phyloP scores from a whole-genome alignment of 208 protist genomes.

The Trypanosomatidae sp. region DNA sequence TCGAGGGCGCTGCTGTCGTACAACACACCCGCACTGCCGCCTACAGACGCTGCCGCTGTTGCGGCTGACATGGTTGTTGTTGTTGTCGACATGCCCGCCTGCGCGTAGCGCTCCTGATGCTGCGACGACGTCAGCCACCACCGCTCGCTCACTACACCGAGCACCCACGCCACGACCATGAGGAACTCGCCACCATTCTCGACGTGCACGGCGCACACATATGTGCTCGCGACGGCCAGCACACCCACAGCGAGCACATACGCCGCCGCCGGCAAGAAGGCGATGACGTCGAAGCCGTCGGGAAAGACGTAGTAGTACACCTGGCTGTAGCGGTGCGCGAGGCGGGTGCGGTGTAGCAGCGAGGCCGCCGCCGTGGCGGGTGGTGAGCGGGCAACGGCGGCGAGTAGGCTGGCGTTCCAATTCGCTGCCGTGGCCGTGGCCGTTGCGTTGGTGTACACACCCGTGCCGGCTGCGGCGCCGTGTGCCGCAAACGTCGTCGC shows the following conservation, averaged over 20 bases:
- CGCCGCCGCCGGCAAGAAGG: conserved; percentile 27
- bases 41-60: conserved; percentile 2
- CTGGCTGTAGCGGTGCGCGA: no score
- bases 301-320: conserved; percentile 46
- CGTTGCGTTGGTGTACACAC: no score
- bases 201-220: conserved; percentile 22
- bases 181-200: conserved; percentile 49
- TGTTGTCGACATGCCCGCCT: neutral
- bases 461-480: no score
- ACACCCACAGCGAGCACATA: conserved; percentile 26
- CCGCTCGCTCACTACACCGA: conserved; percentile 45
- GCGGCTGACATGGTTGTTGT: neutral
- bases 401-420: no score
- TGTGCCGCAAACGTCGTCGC: no score
- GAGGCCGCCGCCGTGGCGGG: no score
- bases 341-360: no score
- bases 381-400: no score
- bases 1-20: no score
- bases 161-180: conserved; percentile 44
- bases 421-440: no score
- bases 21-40: no score
- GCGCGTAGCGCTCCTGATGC: conserved; percentile 1
- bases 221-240: conserved; percentile 20
- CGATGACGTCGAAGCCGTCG: conserved; percentile 22
- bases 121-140: conserved; percentile 25